Base-by-base conservation (phyloP, 2,329 filamentous ascomycete species). In the Plectosphaerella cucumerina region DNA sequence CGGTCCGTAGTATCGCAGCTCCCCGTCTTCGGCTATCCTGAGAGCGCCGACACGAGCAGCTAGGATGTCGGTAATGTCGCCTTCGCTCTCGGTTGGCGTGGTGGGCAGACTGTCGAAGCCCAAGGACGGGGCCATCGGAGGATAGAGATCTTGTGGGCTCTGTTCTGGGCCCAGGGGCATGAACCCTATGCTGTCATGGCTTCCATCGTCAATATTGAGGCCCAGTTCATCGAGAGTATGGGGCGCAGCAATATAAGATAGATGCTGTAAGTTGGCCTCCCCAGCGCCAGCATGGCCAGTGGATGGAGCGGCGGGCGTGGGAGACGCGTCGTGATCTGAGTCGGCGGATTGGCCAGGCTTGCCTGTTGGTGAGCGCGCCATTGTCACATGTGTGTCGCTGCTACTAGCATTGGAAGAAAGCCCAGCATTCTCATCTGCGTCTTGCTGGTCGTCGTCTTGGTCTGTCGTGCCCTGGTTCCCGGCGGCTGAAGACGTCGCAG, bases 1-100 rank as follows among this genome's bases (percentile, higher is more conserved):
- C 6, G 58, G 50, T 3, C 56, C 56, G 34, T 57, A 59, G 34
- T 57, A 58, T 10, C 58, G 54, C 6, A 55, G 42, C 20, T 58
- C 48, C 2, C 58, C 56, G 22, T 58, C 54, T 12, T 54, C 51
- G 6, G 52, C 50, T 6, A 57, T 52, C 8, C 49, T 39, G 2
- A 59, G 46, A 11, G 53, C 48, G 3, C 56, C 54, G 23, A 57
- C 47, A 9, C 58, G 58, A 22, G 52, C 53, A 15, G 54, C 50
- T 0, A 59, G 37, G 14, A 56, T 46, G 5, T 52, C 50, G 26
- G 49, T 53, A 23, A 58, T 54, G 35, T 51, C 50, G 9, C 33
- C 46, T 18, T 49, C 50, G 17, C 31, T 51, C 5, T 50, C 21
- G 48, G 45, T 47, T 37, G 35, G 35, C 18, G 45, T 47, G 22